These are phyloP conservation scores for Globisporangium ultimum DNA, from an alignment of 352 stramenopile genomes.

Conservation along the genomic window DNA sequence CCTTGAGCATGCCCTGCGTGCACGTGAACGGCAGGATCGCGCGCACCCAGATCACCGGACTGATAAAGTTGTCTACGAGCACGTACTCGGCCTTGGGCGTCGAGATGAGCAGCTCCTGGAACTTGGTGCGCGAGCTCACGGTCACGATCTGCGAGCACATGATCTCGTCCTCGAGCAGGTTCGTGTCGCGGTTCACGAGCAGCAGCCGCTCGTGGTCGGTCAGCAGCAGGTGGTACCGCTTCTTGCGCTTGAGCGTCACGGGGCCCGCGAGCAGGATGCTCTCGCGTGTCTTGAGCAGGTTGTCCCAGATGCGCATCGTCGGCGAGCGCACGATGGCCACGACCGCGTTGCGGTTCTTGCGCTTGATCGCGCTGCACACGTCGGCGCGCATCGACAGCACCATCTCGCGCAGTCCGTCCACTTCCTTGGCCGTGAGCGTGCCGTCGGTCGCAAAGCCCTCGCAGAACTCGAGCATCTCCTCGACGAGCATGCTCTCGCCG, in stretches of 20 bases:
- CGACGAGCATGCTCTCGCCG: slow-evolving; percentile 62
- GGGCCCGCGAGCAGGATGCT: slow-evolving; percentile 76
- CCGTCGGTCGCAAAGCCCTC: slow-evolving; percentile 51
- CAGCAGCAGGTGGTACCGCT: slow-evolving; percentile 78
- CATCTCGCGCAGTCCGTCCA: slow-evolving; percentile 78
- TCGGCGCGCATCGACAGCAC: slow-evolving; percentile 72
- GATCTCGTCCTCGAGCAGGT: slow-evolving; percentile 87
- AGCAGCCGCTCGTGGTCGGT: slow-evolving; percentile 83
- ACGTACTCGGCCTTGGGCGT: slow-evolving; percentile 77
- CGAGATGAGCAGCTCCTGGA: slow-evolving; percentile 68
- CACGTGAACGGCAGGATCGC: slow-evolving; percentile 85
- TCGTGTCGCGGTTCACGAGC: slow-evolving; percentile 87
- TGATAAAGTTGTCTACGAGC: slow-evolving; percentile 85
- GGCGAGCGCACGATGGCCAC: slow-evolving; percentile 79
- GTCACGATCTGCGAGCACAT: slow-evolving; percentile 87
- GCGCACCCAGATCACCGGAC: slow-evolving; percentile 77
- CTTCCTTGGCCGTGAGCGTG: slow-evolving; percentile 57
- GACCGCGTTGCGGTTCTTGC: slow-evolving; percentile 80
- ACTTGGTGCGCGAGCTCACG: slow-evolving; percentile 77
- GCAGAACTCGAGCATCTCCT: slow-evolving; percentile 87
- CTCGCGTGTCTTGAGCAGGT: slow-evolving; percentile 78
- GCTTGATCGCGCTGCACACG: slow-evolving; percentile 69
- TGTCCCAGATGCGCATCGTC: slow-evolving; percentile 83
- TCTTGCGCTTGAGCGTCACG: slow-evolving; percentile 82
- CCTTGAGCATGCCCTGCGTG: slow-evolving; percentile 80